Conservation (phyloP, 768 basidiomycete species). For the Leccinum arenicola region DNA sequence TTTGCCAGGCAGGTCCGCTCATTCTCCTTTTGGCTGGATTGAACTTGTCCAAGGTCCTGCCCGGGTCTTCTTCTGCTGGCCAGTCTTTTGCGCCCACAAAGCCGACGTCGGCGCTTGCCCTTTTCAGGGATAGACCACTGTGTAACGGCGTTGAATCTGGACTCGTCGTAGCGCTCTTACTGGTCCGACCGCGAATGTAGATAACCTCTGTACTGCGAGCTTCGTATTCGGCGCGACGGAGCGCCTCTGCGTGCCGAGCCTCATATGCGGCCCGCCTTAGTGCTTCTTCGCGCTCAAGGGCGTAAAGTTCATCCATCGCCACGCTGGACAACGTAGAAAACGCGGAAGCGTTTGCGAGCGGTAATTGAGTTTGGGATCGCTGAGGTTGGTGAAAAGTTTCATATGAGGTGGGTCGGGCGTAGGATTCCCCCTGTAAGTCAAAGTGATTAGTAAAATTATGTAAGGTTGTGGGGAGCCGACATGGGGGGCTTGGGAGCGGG, state of each 20-base stretch:
- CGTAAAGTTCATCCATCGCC: constrained; percentile 87
- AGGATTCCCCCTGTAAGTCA: constrained; percentile 47
- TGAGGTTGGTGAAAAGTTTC: constrained; percentile 34
- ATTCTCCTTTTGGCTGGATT: constrained; percentile 42
- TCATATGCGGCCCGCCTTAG: constrained; percentile 85
- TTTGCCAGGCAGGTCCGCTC: constrained; percentile 57
- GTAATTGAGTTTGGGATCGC: constrained; percentile 27
- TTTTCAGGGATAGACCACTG: constrained; percentile 20
- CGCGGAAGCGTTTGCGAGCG: constrained; percentile 40
- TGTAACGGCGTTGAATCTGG: constrained; percentile 50
- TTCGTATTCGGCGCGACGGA: constrained; percentile 63
- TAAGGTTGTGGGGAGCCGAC: constrained; percentile 27
- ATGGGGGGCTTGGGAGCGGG: constrained; percentile 12
- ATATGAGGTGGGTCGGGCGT: constrained; percentile 56
- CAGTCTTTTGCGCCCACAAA: constrained; percentile 42
- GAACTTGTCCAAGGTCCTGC: constrained; percentile 25
- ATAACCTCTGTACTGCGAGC: constrained; percentile 47
- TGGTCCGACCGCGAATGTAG: constrained; percentile 37
- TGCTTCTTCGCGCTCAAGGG: constrained; percentile 85
- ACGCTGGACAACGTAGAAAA: constrained; percentile 69
- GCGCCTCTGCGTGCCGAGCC: constrained; percentile 65
- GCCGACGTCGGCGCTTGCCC: constrained; percentile 35
- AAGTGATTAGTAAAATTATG: constrained; percentile 22
- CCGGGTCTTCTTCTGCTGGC: constrained; percentile 26
- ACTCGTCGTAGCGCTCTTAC: constrained; percentile 69